Evolutionary conservation across 306 rosid species (phyloP), one percentile per base, ranked within the genome.

Genomic region (Fragaria nilgerrensis): DNA sequence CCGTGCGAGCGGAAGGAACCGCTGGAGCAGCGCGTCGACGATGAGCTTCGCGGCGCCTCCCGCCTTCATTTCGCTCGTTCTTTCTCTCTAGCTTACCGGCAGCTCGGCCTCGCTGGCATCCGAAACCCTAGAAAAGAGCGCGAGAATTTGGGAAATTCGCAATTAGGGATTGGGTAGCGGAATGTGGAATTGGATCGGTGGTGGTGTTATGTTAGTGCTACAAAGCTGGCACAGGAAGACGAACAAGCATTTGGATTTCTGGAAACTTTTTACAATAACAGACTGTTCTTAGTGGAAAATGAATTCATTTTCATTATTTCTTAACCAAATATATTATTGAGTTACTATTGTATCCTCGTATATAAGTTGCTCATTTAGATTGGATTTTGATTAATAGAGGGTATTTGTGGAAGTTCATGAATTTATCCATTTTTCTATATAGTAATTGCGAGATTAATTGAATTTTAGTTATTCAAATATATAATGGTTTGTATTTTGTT

Each of bases 31-130:
- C 63, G 98, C 99, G 81, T 96, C 99, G 32, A 96, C 99, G 74
- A 96, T 96, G 79, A 96, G 89, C 90, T 90, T 96, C 70, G 99
- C 97, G 86, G 98, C 97, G 86, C 91, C 87, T 78, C 96, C 99
- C 7, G 98, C 92, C 91, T 96, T 96, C 97, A 91, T 91, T 75
- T 65, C 48, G 39, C 9, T 29, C 3, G 1, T 37, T 20, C 79
- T 58, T 63, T 29, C 70, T 19, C 70, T 9, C 41, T 37, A 37
- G 44, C 76, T 48, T 20, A 52, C 39, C 77, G 10, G 49, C 20
- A 61, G 32, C 68, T 56, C 32, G 50, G 80, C 68, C 45, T 12
- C 19, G 77, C 77, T 44, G 23, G 81, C 84, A 81, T 71, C 52
- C 16, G 39, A 61, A 81, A 77, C 81, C 85, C 75, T 66, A 77